Conservation (phyloP, 2,329 filamentous ascomycete genomes). For the Arthrobotrys sinensis region DNA sequence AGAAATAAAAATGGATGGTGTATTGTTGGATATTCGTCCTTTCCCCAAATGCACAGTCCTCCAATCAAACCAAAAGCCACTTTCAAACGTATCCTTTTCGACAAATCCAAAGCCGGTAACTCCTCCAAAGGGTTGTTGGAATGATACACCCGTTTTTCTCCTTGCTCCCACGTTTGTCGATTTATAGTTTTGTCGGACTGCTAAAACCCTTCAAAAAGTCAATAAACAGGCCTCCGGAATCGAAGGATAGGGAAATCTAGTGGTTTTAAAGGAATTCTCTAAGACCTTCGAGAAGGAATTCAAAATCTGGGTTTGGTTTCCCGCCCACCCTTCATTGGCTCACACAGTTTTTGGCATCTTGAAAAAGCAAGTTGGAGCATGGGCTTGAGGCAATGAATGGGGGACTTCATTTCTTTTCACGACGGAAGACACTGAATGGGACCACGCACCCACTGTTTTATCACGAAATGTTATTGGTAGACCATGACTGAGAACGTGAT, state of each 20-base stretch:
- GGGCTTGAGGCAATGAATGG: slow-evolving; percentile 43
- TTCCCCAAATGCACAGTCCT: slow-evolving; percentile 23
- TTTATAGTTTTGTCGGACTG: slow-evolving; percentile 26
- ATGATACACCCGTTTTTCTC: background rate
- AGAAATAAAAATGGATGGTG: slow-evolving; percentile 13
- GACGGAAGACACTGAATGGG: slow-evolving; percentile 22
- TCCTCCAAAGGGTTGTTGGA: slow-evolving; percentile 7
- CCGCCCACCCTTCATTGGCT: slow-evolving; percentile 41
- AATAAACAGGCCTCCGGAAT: slow-evolving; percentile 13
- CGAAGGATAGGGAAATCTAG: slow-evolving; percentile 34
- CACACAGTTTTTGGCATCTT: background rate
- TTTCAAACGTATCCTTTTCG: background rate
- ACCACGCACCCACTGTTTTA: slow-evolving; percentile 28
- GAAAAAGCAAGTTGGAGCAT: slow-evolving; percentile 50
- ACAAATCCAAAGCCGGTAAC: background rate
- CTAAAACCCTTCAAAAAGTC: slow-evolving; percentile 37
- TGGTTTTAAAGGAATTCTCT: slow-evolving; percentile 57
- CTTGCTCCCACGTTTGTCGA: slow-evolving; percentile 8
- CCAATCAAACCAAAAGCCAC: slow-evolving; percentile 6
- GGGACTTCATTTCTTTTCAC: slow-evolving; percentile 54
- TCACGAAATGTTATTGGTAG: slow-evolving; percentile 48
- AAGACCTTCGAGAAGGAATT: slow-evolving; percentile 60
- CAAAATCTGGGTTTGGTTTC: slow-evolving; percentile 50
- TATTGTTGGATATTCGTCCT: slow-evolving; percentile 31
- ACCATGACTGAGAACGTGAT: slow-evolving; percentile 35